phyloP scores from a whole-genome alignment of 2,329 filamentous ascomycete genomes.

The Xylaria sp. region DNA sequence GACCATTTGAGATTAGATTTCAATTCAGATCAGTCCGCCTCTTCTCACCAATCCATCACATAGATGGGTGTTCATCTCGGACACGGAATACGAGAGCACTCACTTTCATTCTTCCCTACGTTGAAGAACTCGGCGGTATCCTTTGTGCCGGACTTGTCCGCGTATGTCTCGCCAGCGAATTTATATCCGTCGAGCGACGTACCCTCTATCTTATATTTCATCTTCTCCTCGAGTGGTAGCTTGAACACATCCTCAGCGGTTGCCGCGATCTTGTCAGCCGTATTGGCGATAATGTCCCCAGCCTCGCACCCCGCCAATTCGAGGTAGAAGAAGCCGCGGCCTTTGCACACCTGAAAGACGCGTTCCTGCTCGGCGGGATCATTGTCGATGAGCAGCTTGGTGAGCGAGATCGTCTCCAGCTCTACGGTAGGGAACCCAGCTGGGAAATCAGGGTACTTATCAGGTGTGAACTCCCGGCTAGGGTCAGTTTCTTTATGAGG shows the following conservation, averaged over 20 bases:
- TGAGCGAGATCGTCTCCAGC: constrained; percentile 48
- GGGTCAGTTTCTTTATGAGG: constrained; percentile 42
- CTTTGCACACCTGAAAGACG: constrained; percentile 45
- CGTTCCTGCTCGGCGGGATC: constrained; percentile 42
- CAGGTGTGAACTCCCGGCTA: constrained; percentile 44
- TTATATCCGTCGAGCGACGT: constrained; percentile 51
- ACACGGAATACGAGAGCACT: constrained; percentile 8
- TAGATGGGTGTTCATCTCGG: not conserved
- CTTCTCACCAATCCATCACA: not conserved
- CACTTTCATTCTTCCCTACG: constrained; percentile 49
- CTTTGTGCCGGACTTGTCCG: constrained; percentile 45
- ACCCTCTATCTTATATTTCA: constrained; percentile 39
- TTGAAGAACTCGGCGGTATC: constrained; percentile 53
- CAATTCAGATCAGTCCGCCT: not conserved
- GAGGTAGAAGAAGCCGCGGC: constrained; percentile 51
- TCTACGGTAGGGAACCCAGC: constrained; percentile 43
- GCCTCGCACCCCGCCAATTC: constrained; percentile 41
- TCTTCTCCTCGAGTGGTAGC: constrained; percentile 47
- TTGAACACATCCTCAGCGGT: constrained; percentile 46
- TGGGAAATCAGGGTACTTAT: constrained; percentile 46
- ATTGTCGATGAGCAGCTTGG: constrained; percentile 40
- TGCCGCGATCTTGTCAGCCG: constrained; percentile 42
- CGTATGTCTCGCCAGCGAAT: constrained; percentile 45
- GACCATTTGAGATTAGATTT: not conserved
- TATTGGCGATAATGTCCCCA: constrained; percentile 40